These are phyloP conservation scores for Colletotrichum sansevieriae DNA, from an alignment of 2,329 filamentous ascomycete genomes.

Conservation along the genomic window DNA sequence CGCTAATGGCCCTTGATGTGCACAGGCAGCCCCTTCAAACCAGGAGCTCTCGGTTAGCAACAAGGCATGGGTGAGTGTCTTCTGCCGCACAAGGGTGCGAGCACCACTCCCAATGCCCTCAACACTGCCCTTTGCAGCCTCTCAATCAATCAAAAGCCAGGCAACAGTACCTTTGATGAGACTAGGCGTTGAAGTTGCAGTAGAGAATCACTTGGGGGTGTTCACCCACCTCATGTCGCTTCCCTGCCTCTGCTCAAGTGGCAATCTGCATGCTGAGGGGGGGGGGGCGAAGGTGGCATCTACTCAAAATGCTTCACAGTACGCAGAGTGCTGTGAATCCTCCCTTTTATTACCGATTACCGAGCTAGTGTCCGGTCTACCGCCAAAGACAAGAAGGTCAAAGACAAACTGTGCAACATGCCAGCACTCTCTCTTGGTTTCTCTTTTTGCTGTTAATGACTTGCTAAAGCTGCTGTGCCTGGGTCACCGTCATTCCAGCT, in stretches of 20 bases:
- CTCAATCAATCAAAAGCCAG: slow-evolving; percentile 22
- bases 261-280: slow-evolving; percentile 31
- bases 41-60: slow-evolving; percentile 9
- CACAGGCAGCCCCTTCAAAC: slow-evolving; percentile 21
- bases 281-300: slow-evolving; percentile 15
- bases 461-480: slow-evolving; percentile 23
- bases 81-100: slow-evolving; percentile 20
- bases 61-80: slow-evolving; percentile 1
- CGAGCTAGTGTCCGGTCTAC: slow-evolving; percentile 12
- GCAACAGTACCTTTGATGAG: not conserved
- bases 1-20: not conserved
- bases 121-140: not conserved
- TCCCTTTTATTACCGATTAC: slow-evolving; percentile 18
- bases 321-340: slow-evolving; percentile 30
- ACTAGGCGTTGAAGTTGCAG: not conserved
- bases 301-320: slow-evolving; percentile 34
- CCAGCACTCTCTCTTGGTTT: slow-evolving; percentile 33
- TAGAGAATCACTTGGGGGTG: not conserved
- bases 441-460: slow-evolving; percentile 37
- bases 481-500: slow-evolving; percentile 33
- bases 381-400: slow-evolving; percentile 33
- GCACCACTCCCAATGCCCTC: not conserved
- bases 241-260: slow-evolving; percentile 28
- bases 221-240: slow-evolving; percentile 28
- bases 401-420: slow-evolving; percentile 38